A percentile compares a stretch with the other conserved stretches of the same genome.
Evolutionary conservation across 208 protist species (phyloP).

Genomic region (Tritrichomonas foetus): DNA sequence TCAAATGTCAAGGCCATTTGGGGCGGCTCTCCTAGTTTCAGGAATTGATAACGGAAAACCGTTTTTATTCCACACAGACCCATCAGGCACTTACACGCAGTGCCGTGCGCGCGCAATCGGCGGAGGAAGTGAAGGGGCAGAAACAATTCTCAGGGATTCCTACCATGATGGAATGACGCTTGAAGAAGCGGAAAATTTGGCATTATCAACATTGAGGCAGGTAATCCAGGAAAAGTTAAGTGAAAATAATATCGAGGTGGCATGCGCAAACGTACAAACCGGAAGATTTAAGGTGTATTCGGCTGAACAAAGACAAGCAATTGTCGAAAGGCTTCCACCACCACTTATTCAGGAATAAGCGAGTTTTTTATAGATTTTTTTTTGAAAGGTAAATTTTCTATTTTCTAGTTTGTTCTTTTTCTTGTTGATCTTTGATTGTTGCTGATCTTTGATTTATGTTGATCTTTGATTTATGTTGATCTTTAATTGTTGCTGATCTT

Average conservation of each 20-base stretch:
- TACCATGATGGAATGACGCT: conserved; percentile 67
- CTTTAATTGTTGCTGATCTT: no score
- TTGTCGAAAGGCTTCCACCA: conserved; percentile 15
- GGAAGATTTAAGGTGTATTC: not conserved
- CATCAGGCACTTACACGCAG: conserved; percentile 86
- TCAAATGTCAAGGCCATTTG: not conserved
- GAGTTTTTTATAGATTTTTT: no score
- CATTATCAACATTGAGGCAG: not conserved
- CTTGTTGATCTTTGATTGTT: no score
- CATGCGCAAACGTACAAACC: not conserved
- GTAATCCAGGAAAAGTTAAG: conserved; percentile 37
- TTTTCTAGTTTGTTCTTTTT: no score
- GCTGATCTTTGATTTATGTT: no score
- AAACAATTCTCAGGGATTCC: conserved; percentile 87
- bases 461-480: no score
- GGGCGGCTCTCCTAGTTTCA: not conserved
- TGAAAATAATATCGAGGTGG: conserved; percentile 38
- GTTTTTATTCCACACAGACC: conserved; percentile 83
- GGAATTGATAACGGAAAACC: conserved; percentile 40
- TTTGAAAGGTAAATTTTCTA: no score
- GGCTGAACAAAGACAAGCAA: not conserved
- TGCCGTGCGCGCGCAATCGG: conserved; percentile 97
- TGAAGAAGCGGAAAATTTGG: conserved; percentile 17
- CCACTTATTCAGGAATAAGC: conserved; percentile 26
- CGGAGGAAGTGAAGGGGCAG: conserved; percentile 90